Base-by-base conservation (phyloP, 148 eudicot genomes). In the Chenopodium formosanum region DNA sequence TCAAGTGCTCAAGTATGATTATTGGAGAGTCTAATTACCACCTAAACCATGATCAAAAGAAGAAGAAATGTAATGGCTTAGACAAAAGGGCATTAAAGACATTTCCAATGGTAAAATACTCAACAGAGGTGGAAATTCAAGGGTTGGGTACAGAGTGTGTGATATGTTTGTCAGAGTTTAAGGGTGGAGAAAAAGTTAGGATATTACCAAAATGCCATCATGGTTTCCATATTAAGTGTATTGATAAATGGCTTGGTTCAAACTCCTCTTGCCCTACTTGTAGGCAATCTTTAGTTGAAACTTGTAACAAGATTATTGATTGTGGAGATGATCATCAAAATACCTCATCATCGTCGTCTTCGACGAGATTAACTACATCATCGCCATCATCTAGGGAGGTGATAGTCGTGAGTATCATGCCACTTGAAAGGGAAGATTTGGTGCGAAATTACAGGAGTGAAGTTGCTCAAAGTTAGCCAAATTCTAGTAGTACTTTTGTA, bases 241-340 rank as follows among this genome's bases (percentile, higher is more conserved):
- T 94, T 34, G 97, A 92, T 74, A 89, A 83, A 79, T 94, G 98
- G 97, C 87, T 94, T 47, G 87, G 79, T 56, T 91, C 93, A 0
- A 94, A 94, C 74, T 92, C 97, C 3, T 92, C 98, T 0, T 94
- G 98, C 80, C 98, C 98, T 47, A 94, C 91, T 58, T 94, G 98
- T 66, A 83, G 98, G 32, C 89, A 89, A 73, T 91, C 92, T 81
- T 84, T 94, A 23, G 84, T 94, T 37, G 91, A 94, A 78, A 91
- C 94, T 1, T 88, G 92, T 79, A 86, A 92, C 8, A 94, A 91
- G 84, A 92, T 91, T 16, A 87, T 85, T 34, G 87, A 84, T 1
- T 69, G 82, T 63, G 77, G 82, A 37, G 10, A 64, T 34, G 79
- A 81, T 32, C 58, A 76, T 60, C 82, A 80, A 74, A 19, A 85